Percentiles rank a stretch among this genome's conserved stretches.
Evolutionary conservation across 148 eudicot genomes (phyloP).

Genomic region (Chenopodium suecicum): DNA sequence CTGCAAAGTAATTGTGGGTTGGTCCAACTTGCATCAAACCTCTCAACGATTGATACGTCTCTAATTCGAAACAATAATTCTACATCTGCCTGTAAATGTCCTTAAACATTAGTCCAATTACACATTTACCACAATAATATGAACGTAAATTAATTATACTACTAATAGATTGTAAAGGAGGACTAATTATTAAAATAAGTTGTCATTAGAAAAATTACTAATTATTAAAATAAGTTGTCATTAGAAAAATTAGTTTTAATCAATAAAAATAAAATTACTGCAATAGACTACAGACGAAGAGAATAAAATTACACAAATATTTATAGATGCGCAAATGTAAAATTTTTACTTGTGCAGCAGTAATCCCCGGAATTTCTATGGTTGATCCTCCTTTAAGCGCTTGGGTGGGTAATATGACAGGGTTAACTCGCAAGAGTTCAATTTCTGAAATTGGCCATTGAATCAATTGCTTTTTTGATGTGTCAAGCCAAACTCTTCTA

Average conservation of each 20-base stretch:
- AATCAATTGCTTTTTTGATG: slow-evolving; percentile 43
- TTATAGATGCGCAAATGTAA: not conserved
- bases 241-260: too few species aligned
- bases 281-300: too few species aligned
- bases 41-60: slow-evolving; percentile 34
- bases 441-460: slow-evolving; percentile 69
- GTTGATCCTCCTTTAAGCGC: slow-evolving; percentile 36
- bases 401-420: slow-evolving; percentile 18
- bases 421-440: slow-evolving; percentile 30
- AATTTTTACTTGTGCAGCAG: slow-evolving; percentile 51
- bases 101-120: not conserved
- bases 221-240: too few species aligned
- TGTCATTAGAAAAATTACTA: too few species aligned
- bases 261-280: too few species aligned
- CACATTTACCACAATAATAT: not conserved
- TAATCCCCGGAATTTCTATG: slow-evolving; percentile 40
- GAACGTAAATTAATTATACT: too few species aligned
- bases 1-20: slow-evolving; percentile 57
- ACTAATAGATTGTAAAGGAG: too few species aligned
- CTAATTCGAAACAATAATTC: slow-evolving; percentile 44
- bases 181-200: too few species aligned
- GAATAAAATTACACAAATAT: too few species aligned
- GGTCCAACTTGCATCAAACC: slow-evolving; percentile 46
- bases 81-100: slow-evolving; percentile 46
- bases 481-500: slow-evolving; percentile 44